Percentiles rank a stretch among this genome's conserved stretches.
phyloP scores from a whole-genome alignment of 805 yeast genomes.

The Torulaspora microellipsoides region DNA sequence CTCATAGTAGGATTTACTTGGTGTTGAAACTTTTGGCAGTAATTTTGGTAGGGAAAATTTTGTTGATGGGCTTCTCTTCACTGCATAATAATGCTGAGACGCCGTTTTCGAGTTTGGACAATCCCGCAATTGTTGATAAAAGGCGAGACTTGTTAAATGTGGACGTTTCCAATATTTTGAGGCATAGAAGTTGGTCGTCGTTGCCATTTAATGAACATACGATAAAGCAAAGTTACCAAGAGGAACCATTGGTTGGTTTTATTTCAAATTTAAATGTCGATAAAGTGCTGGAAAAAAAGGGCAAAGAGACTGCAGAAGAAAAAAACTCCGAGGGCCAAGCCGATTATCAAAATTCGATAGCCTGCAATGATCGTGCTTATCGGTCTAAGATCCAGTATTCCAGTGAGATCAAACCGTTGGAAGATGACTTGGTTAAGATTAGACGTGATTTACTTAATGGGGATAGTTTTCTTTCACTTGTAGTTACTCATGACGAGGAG shows the following conservation, averaged over 20 bases:
- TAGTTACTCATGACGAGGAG: conserved; percentile 8
- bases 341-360: conserved; percentile 2
- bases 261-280: conserved; percentile 14
- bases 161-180: conserved; percentile 9
- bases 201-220: conserved; percentile 8
- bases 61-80: too few relatives aligned
- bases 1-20: too few relatives aligned
- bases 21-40: too few relatives aligned
- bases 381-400: conserved; percentile 11
- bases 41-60: too few relatives aligned
- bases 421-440: conserved; percentile 7
- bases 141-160: conserved; percentile 10
- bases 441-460: conserved; percentile 6
- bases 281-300: conserved; percentile 1
- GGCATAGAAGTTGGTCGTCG: conserved; percentile 1
- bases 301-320: conserved; percentile 1
- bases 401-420: conserved; percentile 1
- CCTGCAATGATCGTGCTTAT: conserved; percentile 14
- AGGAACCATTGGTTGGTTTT: conserved; percentile 7
- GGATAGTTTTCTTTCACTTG: conserved; percentile 4
- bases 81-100: too few relatives aligned
- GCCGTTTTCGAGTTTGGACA: background rate
- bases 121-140: background rate
- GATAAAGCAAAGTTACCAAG: conserved; percentile 2
- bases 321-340: background rate